phyloP scores from a whole-genome alignment of 768 basidiomycete genomes.

The Phaffia tasmanica region DNA sequence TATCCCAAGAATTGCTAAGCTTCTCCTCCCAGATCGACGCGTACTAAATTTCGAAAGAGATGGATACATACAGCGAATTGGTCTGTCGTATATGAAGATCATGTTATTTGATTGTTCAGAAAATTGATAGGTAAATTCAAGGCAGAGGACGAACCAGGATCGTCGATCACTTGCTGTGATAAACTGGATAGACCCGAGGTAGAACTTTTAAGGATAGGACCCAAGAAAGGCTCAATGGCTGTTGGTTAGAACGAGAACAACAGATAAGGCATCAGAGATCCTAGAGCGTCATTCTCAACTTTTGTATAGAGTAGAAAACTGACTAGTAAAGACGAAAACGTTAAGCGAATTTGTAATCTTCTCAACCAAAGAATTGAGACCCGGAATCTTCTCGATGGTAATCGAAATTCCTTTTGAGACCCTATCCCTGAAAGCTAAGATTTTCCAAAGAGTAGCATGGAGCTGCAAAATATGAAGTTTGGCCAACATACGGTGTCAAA shows the following conservation, averaged over 20 bases:
- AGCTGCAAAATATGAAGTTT: slow-evolving; percentile 45
- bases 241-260: slow-evolving; percentile 16
- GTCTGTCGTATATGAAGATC: no score
- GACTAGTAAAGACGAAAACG: neutral
- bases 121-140: neutral
- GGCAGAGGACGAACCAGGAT: slow-evolving; percentile 16
- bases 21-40: no score
- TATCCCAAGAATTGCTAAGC: no score
- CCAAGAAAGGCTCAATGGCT: slow-evolving; percentile 25
- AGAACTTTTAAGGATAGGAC: slow-evolving; percentile 24
- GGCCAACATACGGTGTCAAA: neutral
- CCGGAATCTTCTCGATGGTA: slow-evolving; percentile 23
- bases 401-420: slow-evolving; percentile 23
- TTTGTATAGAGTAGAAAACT: neutral
- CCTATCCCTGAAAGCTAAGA: slow-evolving; percentile 66
- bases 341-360: slow-evolving; percentile 20
- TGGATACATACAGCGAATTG: no score
- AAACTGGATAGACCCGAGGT: slow-evolving; percentile 18
- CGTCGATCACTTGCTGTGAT: slow-evolving; percentile 22
- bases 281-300: no score
- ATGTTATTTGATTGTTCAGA: neutral
- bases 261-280: neutral
- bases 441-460: slow-evolving; percentile 70
- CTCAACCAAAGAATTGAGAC: slow-evolving; percentile 19
- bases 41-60: neutral